Evolutionary conservation across 208 protist genomes (phyloP), one percentile per base, ranked within the genome.

Genomic region (Wallacemonas sp.): DNA sequence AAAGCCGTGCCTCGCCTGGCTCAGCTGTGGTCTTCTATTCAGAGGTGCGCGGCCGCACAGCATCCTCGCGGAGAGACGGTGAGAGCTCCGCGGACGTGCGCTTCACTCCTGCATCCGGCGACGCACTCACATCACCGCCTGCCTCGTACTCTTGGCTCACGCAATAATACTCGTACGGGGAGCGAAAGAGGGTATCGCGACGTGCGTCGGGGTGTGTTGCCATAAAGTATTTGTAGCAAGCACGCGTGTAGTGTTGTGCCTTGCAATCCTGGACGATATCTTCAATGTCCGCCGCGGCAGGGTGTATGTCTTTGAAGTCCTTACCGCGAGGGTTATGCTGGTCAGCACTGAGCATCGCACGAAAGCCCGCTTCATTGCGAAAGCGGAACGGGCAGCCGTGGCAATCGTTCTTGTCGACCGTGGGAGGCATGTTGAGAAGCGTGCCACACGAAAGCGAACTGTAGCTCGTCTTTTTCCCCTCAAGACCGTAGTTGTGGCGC

Each of bases 341-440:
- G 15, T 89, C 84, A 17, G 81, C 62, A 73, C 91, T 53, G 11
- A 70, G 54, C 69, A 86, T 61, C 31, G 58, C 17, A 11, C 89
- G 80, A 53, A 97, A 80, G 1, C 42, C 67, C 3, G 42, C 80
- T 75, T 94, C 90, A 60, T 92, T 82, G 34, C 81, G 81, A 65
- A 91, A 91, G 28, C 86, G 86, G 70, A 97, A 97, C 1, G 92
- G 92, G 72, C 92, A 97, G 62, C 92, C 92, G 67, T 97, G 92
- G 70, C 92, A 97, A 71, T 94, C 88, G 53, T 88, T 75, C 21
- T 79, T 51, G 62, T 93, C 86, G 9, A 93, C 83, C 9, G 75
- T 75, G 2, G 93, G 89, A 15, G 86, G 86, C n/a, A 94, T 86
- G n/a, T 36, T 69, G n/a, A 97, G 46, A 4, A 97, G 69, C 2